Conservation (phyloP, 345 rosid species). For the Citrus hindsii region DNA sequence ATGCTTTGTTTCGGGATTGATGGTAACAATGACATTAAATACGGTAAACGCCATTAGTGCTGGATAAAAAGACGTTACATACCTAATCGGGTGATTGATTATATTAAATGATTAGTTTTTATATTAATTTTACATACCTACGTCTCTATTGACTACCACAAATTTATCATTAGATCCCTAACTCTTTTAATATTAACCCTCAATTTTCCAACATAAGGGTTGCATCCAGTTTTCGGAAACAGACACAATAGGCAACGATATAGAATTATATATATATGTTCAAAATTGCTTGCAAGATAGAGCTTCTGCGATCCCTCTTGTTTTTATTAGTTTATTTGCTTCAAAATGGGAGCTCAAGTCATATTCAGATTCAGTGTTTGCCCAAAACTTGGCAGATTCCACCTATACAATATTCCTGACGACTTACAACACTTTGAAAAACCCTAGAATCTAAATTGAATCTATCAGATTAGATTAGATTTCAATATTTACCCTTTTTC, state of each 20-base stretch:
- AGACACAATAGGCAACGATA: not conserved
- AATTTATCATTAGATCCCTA: no score
- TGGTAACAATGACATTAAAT: not conserved
- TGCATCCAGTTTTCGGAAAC: not conserved
- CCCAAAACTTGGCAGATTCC: conserved; percentile 43
- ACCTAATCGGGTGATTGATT: no score
- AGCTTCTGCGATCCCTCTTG: not conserved
- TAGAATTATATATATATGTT: not conserved
- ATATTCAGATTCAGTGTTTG: conserved; percentile 22
- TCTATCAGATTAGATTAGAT: not conserved
- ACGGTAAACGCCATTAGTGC: not conserved
- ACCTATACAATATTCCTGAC: conserved; percentile 38
- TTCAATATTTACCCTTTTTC: no score
- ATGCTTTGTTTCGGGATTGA: conserved; percentile 1
- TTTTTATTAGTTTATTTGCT: not conserved
- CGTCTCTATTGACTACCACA: no score
- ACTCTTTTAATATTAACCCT: no score
- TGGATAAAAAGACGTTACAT: not conserved
- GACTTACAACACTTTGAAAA: not conserved
- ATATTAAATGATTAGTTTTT: no score
- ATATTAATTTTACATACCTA: no score
- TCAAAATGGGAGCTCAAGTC: not conserved
- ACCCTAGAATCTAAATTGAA: conserved; percentile 16
- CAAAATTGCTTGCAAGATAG: not conserved
- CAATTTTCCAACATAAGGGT: not conserved